These are phyloP conservation scores for Podospora anserina DNA, from an alignment of 495 filamentous ascomycete genomes.

Conservation along the genomic window DNA sequence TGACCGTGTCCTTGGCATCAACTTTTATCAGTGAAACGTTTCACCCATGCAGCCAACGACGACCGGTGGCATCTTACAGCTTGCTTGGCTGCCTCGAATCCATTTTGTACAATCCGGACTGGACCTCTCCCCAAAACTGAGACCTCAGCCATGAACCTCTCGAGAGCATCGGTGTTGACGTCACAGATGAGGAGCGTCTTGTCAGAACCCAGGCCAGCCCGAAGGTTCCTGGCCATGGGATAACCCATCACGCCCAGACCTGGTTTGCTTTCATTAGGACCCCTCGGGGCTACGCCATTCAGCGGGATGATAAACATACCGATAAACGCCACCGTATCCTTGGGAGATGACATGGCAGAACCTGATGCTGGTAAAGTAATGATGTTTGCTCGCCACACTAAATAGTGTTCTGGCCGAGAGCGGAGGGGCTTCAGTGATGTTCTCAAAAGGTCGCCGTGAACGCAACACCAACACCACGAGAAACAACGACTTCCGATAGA, in stretches of 20 bases:
- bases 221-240: conserved; percentile 53
- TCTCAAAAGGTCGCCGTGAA: too few species aligned
- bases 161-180: conserved; percentile 40
- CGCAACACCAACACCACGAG: too few species aligned
- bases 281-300: too few species aligned
- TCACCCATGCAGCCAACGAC: background rate
- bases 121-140: conserved; percentile 23
- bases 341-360: conserved; percentile 12
- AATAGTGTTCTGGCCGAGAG: too few species aligned
- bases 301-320: conserved; percentile 15
- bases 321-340: conserved; percentile 29
- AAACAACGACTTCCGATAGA: too few species aligned
- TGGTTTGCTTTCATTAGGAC: conserved; percentile 1
- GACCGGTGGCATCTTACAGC: conserved; percentile 28
- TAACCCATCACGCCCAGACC: conserved; percentile 43
- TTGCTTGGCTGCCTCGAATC: conserved; percentile 44
- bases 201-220: conserved; percentile 36
- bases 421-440: too few species aligned
- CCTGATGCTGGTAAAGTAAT: too few species aligned
- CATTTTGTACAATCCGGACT: conserved; percentile 23
- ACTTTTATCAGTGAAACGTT: background rate
- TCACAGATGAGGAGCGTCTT: conserved; percentile 47
- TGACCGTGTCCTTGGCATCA: conserved; percentile 31
- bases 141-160: conserved; percentile 34
- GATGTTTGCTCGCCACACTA: too few species aligned